Evolutionary conservation across 176 grass and related monocot genomes (phyloP), one percentile per base, ranked within the genome.

Genomic region (Zea luxurians): DNA sequence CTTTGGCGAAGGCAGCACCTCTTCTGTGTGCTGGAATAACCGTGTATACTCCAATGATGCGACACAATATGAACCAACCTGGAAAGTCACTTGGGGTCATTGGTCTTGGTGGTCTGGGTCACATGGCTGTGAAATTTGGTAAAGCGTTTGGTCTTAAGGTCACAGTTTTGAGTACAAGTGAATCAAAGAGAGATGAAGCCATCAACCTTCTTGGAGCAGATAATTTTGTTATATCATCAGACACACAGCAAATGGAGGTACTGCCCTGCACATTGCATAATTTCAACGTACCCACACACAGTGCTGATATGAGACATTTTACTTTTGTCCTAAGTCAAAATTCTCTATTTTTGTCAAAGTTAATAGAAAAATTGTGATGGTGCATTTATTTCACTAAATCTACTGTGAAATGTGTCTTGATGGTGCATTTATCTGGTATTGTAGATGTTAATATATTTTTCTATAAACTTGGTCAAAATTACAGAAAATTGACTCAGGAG

Each of bases 51-150:
- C 93, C 93, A 4, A 97, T 97, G 93, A 87, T 87, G 77, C 68
- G 80, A 6, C 85, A 97, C 74, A 86, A 84, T 48, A 97, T 97
- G 93, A 92, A 97, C 75, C 87, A 97, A 61, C 84, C 90, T 11
- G 93, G 93, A 13, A 92, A 90, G 44, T 97, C 87, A 2, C 93
- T 96, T 11, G 90, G 93, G 4, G 87, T 96, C 7, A 75, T 96
- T 41, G 90, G 93, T 10, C 86, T 96, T 4, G 93, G 93, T 67
- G 93, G 90, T 3, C 50, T 92, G 16, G 90, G 87, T 47, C 93
- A 92, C 70, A 88, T 96, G 93, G 87, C 90, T 43, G 84, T 92
- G 7, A 96, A 96, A 64, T 96, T 96, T 79, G 93, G 87, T 44
- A 95, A 95, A 70, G 74, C 86, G 8, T 91, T 95, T 80, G 92